Conservation (phyloP, 2,329 filamentous ascomycete genomes). For the Fusarium keratoplasticum region DNA sequence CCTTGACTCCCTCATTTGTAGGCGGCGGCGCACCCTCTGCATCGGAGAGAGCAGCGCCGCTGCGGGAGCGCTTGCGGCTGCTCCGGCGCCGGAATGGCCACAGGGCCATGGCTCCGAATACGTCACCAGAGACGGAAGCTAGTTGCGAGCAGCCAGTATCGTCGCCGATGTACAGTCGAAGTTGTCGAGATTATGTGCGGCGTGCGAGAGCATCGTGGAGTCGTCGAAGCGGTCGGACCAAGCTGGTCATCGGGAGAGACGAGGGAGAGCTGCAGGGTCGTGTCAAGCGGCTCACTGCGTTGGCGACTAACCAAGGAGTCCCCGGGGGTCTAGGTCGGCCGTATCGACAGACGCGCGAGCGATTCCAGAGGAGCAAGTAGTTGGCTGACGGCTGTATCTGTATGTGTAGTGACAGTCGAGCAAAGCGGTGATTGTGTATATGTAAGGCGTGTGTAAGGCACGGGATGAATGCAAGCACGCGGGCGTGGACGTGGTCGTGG, state of each 20-base stretch:
- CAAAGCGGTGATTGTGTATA: constrained; percentile 38
- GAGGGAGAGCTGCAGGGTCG: constrained; percentile 35
- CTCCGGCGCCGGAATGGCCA: constrained; percentile 86
- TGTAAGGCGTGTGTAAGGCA: constrained; percentile 28
- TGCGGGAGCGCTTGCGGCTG: constrained; percentile 70
- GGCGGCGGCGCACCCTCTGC: constrained; percentile 57
- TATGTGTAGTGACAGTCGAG: constrained; percentile 30
- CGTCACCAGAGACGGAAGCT: constrained; percentile 37
- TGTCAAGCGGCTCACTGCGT: constrained; percentile 41
- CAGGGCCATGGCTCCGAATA: constrained; percentile 71
- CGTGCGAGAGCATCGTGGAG: constrained; percentile 47
- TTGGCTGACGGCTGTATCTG: constrained; percentile 14
- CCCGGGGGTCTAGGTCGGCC: constrained; percentile 24
- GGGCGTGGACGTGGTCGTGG: constrained; percentile 35
- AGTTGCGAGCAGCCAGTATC: constrained; percentile 37
- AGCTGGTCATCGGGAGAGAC: constrained; percentile 40
- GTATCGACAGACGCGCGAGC: constrained; percentile 26
- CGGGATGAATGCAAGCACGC: constrained; percentile 40
- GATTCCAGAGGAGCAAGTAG: constrained; percentile 18
- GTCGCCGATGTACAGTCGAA: constrained; percentile 39
- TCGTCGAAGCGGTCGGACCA: constrained; percentile 40
- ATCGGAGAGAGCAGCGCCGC: constrained; percentile 66
- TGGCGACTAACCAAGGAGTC: constrained; percentile 24
- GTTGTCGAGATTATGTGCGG: constrained; percentile 39
- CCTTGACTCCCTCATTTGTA: constrained; percentile 49